Percentiles rank a stretch among this genome's conserved stretches.
These are phyloP conservation scores for Macrophomina pseudophaseolina DNA, from an alignment of 2,329 filamentous ascomycete species.

Conservation along the genomic window DNA sequence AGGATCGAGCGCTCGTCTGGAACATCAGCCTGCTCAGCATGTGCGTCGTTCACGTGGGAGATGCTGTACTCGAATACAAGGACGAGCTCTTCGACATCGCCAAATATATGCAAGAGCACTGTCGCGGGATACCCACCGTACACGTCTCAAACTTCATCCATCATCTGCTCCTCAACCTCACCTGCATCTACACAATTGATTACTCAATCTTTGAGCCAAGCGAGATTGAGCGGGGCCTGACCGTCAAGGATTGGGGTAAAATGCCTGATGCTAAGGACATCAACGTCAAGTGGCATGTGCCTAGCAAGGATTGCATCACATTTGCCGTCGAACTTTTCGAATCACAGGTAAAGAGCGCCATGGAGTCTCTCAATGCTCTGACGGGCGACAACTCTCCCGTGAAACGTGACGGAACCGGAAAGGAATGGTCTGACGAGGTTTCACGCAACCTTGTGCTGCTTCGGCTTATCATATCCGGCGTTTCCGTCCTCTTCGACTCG, in stretches of 20 bases:
- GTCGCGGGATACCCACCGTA: conserved; percentile 89
- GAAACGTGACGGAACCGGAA: conserved; percentile 91
- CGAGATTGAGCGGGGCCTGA: conserved; percentile 71
- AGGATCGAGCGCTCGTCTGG: conserved; percentile 94
- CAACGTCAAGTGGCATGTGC: conserved; percentile 89
- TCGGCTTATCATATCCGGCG: conserved; percentile 85
- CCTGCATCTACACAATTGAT: conserved; percentile 91
- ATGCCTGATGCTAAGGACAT: conserved; percentile 75
- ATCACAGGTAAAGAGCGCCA: conserved; percentile 77
- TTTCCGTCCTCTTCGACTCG: conserved; percentile 87
- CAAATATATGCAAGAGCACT: conserved; percentile 94
- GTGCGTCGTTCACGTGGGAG: conserved; percentile 95
- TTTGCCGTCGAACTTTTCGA: conserved; percentile 92
- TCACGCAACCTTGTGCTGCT: conserved; percentile 87
- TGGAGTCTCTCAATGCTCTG: conserved; percentile 75
- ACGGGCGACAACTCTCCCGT: conserved; percentile 81
- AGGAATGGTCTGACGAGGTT: conserved; percentile 98
- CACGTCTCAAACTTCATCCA: conserved; percentile 98
- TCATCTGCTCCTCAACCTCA: conserved; percentile 91
- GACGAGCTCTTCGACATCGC: conserved; percentile 89
- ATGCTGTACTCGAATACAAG: conserved; percentile 86
- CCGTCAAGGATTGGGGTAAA: conserved; percentile 83
- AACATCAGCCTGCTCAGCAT: conserved; percentile 96
- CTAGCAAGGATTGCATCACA: conserved; percentile 76
- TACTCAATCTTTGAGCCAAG: conserved; percentile 85